phyloP scores from a whole-genome alignment of 257 asterid genomes.

The Solanum neorickii region DNA sequence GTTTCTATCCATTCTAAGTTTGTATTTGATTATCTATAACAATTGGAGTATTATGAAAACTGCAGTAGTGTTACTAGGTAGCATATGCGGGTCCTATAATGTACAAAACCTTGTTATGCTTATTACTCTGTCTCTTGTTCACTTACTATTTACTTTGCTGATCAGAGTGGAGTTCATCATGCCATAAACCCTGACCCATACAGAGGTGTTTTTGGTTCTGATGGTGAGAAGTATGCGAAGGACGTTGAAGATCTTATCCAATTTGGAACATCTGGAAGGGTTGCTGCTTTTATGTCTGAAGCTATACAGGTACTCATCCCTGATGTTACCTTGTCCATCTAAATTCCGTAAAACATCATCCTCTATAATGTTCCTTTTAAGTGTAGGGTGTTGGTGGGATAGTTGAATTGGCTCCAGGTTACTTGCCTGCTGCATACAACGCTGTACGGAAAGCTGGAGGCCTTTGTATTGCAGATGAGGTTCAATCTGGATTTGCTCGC shows the following conservation, averaged over 20 bases:
- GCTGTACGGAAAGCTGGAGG: conserved; percentile 77
- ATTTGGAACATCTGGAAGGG: conserved; percentile 79
- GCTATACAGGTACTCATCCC: conserved; percentile 67
- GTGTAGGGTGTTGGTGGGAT: conserved; percentile 92
- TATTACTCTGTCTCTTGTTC: neutral
- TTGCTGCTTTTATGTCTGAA: conserved; percentile 79
- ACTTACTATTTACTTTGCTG: neutral
- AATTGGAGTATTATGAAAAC: neutral
- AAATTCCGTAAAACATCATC: neutral
- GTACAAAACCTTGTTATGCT: neutral
- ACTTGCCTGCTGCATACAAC: conserved; percentile 68
- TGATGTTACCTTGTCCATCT: neutral
- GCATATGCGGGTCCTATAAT: too few species aligned
- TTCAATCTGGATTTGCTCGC: conserved; percentile 88
- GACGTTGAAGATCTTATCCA: conserved; percentile 82
- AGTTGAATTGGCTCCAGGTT: conserved; percentile 94
- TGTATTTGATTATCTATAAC: neutral
- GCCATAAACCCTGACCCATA: conserved; percentile 88
- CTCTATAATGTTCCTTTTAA: neutral
- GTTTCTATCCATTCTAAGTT: neutral
- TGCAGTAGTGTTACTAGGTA: neutral
- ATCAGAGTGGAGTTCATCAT: conserved; percentile 89
- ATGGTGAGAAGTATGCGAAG: conserved; percentile 70
- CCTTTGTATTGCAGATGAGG: conserved; percentile 94
- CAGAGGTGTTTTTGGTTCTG: conserved; percentile 79